Evolutionary conservation across 2,329 filamentous ascomycete genomes (phyloP), one percentile per base, ranked within the genome.

Genomic region (Pseudocercospora ulei): DNA sequence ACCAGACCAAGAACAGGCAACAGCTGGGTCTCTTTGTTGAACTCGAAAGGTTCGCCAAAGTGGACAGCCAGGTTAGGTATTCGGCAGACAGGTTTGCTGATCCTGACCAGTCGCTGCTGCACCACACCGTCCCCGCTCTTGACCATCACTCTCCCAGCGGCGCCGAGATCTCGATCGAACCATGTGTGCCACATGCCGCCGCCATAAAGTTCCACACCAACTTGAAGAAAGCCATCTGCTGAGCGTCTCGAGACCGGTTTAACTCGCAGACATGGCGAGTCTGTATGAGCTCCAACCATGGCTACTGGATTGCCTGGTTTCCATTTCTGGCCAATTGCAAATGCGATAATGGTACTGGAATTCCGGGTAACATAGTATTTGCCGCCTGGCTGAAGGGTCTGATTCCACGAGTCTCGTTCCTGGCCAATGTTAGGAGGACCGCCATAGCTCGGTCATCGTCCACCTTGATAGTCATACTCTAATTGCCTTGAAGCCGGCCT

Each of bases 311-410:
- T 93, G 28, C 88, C 88, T 2, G 88, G 78, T 65, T 80, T 80
- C 88, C 88, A 98, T 67, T 82, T 80, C 56, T 77, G 75, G 56
- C 88, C 88, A 56, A 96, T 80, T 46, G 84, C 82, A 64, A 96
- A 96, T 48, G 87, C 87, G 42, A 94, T 76, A 49, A 96, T 82
- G 33, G 88, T 92, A 16, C 86, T 93, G 43, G 76, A 80, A 66
- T 96, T 96, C 50, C 88, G 81, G 31, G 88, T 96, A 56, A 95
- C 75, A 66, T 87, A 95, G 71, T 96, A 96, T 65, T 92, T 95
- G 48, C 88, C 87, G 47, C 88, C 87, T 13, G 86, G 84, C 41
- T 77, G 74, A 46, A 94, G 73, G 29, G 72, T 75, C 1, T 80
- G 76, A 8, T 80, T 74, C 88, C 90, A 96, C 30, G 82, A 78